Base-by-base conservation (phyloP, 2,329 filamentous ascomycete species). In the Diaporthe nobilis region DNA sequence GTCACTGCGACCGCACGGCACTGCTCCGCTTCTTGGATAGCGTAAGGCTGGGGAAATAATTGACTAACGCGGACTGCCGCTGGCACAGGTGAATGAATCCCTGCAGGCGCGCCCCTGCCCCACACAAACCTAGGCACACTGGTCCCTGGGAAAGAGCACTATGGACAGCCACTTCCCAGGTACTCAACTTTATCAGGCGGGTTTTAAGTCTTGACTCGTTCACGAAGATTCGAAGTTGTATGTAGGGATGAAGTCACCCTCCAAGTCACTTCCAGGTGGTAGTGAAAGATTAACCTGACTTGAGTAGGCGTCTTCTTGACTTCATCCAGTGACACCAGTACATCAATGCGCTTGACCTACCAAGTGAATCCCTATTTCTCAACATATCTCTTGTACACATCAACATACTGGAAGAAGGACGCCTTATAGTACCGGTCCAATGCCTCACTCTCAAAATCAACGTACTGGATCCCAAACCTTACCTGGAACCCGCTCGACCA, bases 351-450 rank as follows among this genome's bases (percentile, higher is more conserved):
- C 34, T 44, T 9, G 20, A 25, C 20, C 34, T 28, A 20, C 8
- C 22, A 0, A 9, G 60, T 31, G 61, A 12, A 51, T 37, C 22
- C 47, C 12, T 37, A 17, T 13, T 72, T 57, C 49, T 55, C 65
- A 13, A 76, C 31, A n/a, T 68, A 72, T 31, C 42, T 31, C 42
- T 65, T 49, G 53, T 74, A 74, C 31, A 74, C 57, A 72, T 72
- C 60, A 47, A 72, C 72, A 72, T 60, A 57, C 44, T 74, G 60
- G 34, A 74, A 72, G 75, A 76, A 72, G 25, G 44, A 73, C 9
- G 63, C 74, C 71, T 76, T 73, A 9, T 76, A 76, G 34, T 63
- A 42, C 47, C 71, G 60, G 6, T 73, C 74, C 71, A 73, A 39
- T 44, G 51, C 55, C 12, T 71, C 55, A 17, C 71, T 73, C n/a